Percentiles rank a stretch among this genome's conserved stretches.
Evolutionary conservation across 768 basidiomycete species (phyloP).

Genomic region (Obba rivulosa): DNA sequence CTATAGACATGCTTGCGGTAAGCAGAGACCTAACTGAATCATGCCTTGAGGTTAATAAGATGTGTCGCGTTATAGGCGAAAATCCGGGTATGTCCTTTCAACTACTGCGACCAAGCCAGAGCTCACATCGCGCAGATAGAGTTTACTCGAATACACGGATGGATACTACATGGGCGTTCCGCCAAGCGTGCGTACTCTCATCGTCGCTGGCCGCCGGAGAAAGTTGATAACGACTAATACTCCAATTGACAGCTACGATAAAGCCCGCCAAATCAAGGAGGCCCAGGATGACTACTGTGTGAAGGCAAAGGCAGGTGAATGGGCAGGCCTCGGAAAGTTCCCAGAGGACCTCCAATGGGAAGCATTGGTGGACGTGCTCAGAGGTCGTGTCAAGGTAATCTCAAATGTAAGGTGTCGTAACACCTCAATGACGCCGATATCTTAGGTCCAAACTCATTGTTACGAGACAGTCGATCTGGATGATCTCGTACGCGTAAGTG

Average conservation of each 20-base stretch:
- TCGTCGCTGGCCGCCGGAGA: conserved; percentile 7
- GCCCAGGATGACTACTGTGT: conserved; percentile 66
- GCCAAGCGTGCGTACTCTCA: conserved; percentile 43
- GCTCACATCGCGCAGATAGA: conserved; percentile 15
- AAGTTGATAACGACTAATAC: too few species aligned
- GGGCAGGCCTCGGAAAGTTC: conserved; percentile 47
- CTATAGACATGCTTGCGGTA: conserved; percentile 27
- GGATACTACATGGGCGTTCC: conserved; percentile 66
- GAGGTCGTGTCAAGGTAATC: conserved; percentile 71
- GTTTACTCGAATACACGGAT: conserved; percentile 38
- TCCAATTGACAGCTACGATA: conserved; percentile 43
- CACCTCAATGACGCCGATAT: not conserved
- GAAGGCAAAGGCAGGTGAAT: conserved; percentile 39
- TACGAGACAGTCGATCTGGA: conserved; percentile 66
- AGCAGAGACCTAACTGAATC: conserved; percentile 1
- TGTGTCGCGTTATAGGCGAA: not conserved
- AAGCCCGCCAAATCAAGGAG: conserved; percentile 59
- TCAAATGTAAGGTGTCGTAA: not conserved
- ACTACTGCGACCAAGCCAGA: not conserved
- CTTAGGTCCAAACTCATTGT: conserved; percentile 50
- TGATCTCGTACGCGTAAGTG: conserved; percentile 28
- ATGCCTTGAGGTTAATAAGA: not conserved
- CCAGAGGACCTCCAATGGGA: conserved; percentile 77
- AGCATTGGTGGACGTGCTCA: conserved; percentile 67
- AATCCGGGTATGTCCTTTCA: conserved; percentile 1